These are phyloP conservation scores for Trichosporon asahii DNA, from an alignment of 1,284 basidiomycete genomes.

Conservation along the genomic window DNA sequence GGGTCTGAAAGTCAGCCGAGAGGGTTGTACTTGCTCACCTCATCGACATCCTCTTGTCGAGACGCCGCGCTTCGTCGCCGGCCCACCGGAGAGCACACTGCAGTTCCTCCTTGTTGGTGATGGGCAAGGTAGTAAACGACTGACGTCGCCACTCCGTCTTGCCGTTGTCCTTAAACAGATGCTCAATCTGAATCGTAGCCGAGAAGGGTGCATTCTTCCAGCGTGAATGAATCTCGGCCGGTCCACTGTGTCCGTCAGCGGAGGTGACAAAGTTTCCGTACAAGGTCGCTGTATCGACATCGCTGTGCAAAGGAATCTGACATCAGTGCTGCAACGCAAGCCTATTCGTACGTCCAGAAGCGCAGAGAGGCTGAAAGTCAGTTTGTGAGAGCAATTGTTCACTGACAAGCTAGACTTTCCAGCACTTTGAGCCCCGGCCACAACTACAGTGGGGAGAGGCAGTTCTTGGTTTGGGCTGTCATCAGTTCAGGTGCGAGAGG, in stretches of 20 bases:
- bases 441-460: background rate
- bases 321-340: no score
- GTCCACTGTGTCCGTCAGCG: background rate
- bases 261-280: no score
- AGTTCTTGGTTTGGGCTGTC: background rate
- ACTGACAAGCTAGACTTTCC: background rate
- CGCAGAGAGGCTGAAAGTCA: background rate
- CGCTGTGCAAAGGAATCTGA: background rate
- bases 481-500: background rate
- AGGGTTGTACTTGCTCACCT: background rate
- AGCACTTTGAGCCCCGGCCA: background rate
- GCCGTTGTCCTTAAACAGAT: background rate
- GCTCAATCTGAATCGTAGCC: background rate
- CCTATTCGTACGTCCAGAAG: conserved; percentile 1
- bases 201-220: background rate
- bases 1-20: background rate
- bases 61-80: background rate
- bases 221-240: background rate
- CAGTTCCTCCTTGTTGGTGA: background rate
- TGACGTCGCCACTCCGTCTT: background rate
- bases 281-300: background rate
- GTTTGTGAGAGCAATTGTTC: background rate
- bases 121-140: background rate
- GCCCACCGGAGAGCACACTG: background rate
- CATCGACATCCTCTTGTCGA: no score